Conservation (phyloP, 2,329 filamentous ascomycete species). For the Talaromyces sp. region DNA sequence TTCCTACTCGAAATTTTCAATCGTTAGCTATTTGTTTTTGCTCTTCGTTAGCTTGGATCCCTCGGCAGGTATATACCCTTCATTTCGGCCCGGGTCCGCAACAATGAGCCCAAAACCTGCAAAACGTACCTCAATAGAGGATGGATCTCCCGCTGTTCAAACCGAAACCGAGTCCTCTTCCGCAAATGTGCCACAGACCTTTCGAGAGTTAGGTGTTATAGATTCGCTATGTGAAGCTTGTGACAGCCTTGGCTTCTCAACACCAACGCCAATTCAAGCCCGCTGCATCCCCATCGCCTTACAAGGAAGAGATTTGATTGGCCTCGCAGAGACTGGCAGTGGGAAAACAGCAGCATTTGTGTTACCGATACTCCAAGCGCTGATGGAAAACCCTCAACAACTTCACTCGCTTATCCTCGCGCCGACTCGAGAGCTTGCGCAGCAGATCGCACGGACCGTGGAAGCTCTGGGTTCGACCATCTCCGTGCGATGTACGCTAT, state of each 20-base stretch:
- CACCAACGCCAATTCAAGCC: conserved; percentile 81
- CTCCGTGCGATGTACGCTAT: conserved; percentile 73
- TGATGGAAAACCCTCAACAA: conserved; percentile 80
- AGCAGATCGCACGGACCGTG: conserved; percentile 82
- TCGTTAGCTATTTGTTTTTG: neutral
- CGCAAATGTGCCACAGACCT: conserved; percentile 33
- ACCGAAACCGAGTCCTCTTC: neutral
- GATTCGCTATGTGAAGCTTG: conserved; percentile 88
- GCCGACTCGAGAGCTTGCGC: conserved; percentile 87
- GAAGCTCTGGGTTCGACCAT: conserved; percentile 84
- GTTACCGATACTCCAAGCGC: conserved; percentile 81
- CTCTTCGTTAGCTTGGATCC: neutral
- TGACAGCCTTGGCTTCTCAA: conserved; percentile 71
- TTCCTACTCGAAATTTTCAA: neutral
- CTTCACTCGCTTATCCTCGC: conserved; percentile 83
- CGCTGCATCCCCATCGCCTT: conserved; percentile 79
- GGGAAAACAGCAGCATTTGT: conserved; percentile 96
- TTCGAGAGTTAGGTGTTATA: conserved; percentile 64
- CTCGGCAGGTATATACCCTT: neutral
- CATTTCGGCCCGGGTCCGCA: neutral
- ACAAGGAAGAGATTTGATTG: conserved; percentile 78
- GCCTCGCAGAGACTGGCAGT: conserved; percentile 88
- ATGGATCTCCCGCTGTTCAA: neutral
- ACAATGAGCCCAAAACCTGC: neutral
- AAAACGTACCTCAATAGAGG: neutral